Base-by-base conservation (phyloP, 2,329 filamentous ascomycete species). In the Aureobasidium sp. region DNA sequence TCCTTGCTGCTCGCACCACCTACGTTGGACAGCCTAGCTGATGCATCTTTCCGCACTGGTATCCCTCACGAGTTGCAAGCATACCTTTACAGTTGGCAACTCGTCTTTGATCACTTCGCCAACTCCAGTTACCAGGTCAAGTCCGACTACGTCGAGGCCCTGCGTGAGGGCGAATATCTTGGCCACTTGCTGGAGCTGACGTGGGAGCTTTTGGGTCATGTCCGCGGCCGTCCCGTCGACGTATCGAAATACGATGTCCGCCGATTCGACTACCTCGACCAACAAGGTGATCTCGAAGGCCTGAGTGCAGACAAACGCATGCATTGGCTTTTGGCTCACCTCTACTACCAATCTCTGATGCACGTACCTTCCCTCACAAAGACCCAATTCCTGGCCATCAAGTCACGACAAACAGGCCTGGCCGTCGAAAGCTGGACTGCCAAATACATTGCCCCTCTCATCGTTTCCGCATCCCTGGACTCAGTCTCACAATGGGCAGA, bases 61-160 rank as follows among this genome's bases (percentile, higher is more conserved):
- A 88, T 92, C 67, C 91, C 91, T 11, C 77, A 84, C 0, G 71
- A 82, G 0, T 79, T 96, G 51, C 85, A 91, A 58, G 85, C 87
- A 10, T 99, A 97, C 69, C 80, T 99, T 3, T 79, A 96, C 32
- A 89, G 90, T 11, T 99, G 94, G 94, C 84, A 90, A 65, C 79
- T 97, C 1, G 81, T 97, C 0, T 97, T 96, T 70, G 91, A 96
- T 67, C 87, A 93, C 48, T 95, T 93, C 70, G 64, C 63, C 14
- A 68, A 68, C 32, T 70, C 72, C 7, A 74, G 92, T 0, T 87
- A 89, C 72, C 90, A 91, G 68, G 85, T 97, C 16, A 89, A 91
- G 67, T 85, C 84, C 62, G 86, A 92, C 68, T 97, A 97, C 69
- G 83, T 85, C 0, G 84, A 90, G 29, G 85, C 89, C 63, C 82